Percentiles rank a stretch among this genome's conserved stretches.
Conservation (phyloP, 2,329 filamentous ascomycete genomes). For the Colletotrichum sansevieriae region DNA sequence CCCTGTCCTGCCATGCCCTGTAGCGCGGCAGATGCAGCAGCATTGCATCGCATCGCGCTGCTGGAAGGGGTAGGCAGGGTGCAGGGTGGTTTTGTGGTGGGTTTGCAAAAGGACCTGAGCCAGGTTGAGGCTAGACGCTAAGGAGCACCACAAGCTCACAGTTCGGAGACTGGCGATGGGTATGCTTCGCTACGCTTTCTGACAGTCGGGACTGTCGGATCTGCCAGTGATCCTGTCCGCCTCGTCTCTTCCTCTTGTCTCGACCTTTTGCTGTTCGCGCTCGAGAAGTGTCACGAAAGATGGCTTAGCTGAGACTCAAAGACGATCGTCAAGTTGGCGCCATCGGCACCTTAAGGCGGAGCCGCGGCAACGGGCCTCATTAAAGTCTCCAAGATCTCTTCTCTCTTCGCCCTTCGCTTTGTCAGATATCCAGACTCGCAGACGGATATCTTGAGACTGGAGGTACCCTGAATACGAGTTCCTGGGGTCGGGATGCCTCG, state of each 20-base stretch:
- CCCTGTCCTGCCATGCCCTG: constrained; percentile 39
- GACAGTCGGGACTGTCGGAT: neutral
- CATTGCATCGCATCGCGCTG: constrained; percentile 40
- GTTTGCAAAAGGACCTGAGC: constrained; percentile 43
- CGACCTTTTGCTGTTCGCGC: neutral
- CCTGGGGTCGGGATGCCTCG: constrained; percentile 30
- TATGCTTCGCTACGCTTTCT: constrained; percentile 7
- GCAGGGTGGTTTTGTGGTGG: constrained; percentile 39
- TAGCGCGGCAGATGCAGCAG: constrained; percentile 43
- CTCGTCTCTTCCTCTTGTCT: neutral
- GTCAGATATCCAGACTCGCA: constrained; percentile 11
- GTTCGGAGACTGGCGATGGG: constrained; percentile 26
- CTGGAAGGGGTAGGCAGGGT: constrained; percentile 32
- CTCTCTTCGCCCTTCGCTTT: constrained; percentile 6
- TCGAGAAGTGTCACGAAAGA: neutral
- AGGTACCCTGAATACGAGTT: constrained; percentile 39
- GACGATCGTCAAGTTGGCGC: neutral
- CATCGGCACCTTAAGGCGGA: neutral
- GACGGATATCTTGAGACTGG: constrained; percentile 20
- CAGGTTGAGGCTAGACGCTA: constrained; percentile 41
- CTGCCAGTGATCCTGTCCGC: neutral
- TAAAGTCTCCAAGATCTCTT: neutral
- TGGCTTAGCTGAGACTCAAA: constrained; percentile 1
- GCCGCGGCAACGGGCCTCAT: neutral
- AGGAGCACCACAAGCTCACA: constrained; percentile 32